Conservation (phyloP, 2,329 filamentous ascomycete genomes). For the Ophiosphaerella narmari region DNA sequence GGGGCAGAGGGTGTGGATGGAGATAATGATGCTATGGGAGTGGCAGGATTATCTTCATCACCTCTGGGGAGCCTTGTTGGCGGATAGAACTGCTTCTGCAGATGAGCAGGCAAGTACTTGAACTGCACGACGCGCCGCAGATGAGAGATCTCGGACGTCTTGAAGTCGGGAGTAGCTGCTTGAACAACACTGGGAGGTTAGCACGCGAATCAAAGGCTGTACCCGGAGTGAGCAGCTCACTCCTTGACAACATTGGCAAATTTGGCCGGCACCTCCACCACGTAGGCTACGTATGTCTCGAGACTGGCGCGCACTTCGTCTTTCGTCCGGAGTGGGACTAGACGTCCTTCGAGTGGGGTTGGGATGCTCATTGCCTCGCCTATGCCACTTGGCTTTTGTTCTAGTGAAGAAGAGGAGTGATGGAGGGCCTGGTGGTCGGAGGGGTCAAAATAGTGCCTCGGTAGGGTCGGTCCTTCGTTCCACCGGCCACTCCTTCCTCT, state of each 20-base stretch:
- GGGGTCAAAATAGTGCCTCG: conserved; percentile 16
- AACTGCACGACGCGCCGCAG: conserved; percentile 77
- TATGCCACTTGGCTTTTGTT: conserved; percentile 5
- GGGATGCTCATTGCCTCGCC: conserved; percentile 33
- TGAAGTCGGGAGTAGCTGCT: conserved; percentile 50
- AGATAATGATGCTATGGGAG: conserved; percentile 31
- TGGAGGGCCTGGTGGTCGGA: background rate
- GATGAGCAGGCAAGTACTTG: conserved; percentile 67
- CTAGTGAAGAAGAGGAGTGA: conserved; percentile 6
- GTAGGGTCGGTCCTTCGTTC: conserved; percentile 13
- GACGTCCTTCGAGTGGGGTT: conserved; percentile 24
- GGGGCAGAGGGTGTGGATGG: conserved; percentile 23
- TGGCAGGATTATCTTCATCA: conserved; percentile 37
- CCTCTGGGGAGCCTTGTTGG: conserved; percentile 40
- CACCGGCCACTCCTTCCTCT: conserved; percentile 4
- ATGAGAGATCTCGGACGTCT: conserved; percentile 57
- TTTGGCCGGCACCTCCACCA: conserved; percentile 73
- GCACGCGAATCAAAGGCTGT: conserved; percentile 16
- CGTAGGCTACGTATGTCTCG: conserved; percentile 66
- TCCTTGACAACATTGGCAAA: conserved; percentile 73
- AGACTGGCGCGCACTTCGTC: conserved; percentile 55
- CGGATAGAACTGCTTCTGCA: conserved; percentile 48
- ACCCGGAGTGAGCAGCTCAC: conserved; percentile 55
- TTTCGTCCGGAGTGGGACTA: conserved; percentile 53
- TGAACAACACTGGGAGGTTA: conserved; percentile 51